Conservation (phyloP, 164 flowering plant species). For the Nelumbo lutea region DNA sequence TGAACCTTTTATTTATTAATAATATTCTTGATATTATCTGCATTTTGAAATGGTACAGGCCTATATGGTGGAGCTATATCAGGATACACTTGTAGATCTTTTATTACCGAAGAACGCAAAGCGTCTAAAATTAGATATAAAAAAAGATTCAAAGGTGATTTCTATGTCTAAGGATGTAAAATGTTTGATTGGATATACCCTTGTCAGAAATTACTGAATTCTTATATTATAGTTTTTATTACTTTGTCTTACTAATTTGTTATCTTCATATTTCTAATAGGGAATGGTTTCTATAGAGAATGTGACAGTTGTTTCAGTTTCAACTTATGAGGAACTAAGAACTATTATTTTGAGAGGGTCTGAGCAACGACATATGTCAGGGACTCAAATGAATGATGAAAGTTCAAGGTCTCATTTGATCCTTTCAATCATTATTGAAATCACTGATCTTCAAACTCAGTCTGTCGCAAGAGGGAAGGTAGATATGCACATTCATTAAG, state of each 20-base stretch:
- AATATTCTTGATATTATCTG: neutral
- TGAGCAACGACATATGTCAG: conserved; percentile 82
- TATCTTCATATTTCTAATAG: conserved; percentile 26
- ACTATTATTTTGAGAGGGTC: conserved; percentile 68
- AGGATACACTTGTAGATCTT: conserved; percentile 90
- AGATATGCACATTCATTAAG: neutral
- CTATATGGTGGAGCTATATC: conserved; percentile 95
- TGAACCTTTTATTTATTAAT: neutral
- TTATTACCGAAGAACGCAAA: conserved; percentile 66
- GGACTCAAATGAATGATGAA: conserved; percentile 96
- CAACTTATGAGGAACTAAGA: conserved; percentile 73
- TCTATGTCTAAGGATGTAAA: neutral
- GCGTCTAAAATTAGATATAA: conserved; percentile 77
- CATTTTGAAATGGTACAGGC: conserved; percentile 43
- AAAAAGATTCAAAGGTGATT: conserved; percentile 89
- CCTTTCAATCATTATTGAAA: conserved; percentile 84
- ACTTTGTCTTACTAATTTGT: conserved; percentile 3
- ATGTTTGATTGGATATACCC: no score
- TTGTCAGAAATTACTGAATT: neutral
- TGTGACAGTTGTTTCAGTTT: conserved; percentile 60
- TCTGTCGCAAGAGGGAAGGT: conserved; percentile 95
- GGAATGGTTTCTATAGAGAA: conserved; percentile 96
- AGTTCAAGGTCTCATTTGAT: conserved; percentile 96
- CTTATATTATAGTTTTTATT: neutral
- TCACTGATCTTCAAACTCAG: conserved; percentile 92